Evolutionary conservation across 768 basidiomycete genomes (phyloP).

Genomic region (Termitomyces sp.): DNA sequence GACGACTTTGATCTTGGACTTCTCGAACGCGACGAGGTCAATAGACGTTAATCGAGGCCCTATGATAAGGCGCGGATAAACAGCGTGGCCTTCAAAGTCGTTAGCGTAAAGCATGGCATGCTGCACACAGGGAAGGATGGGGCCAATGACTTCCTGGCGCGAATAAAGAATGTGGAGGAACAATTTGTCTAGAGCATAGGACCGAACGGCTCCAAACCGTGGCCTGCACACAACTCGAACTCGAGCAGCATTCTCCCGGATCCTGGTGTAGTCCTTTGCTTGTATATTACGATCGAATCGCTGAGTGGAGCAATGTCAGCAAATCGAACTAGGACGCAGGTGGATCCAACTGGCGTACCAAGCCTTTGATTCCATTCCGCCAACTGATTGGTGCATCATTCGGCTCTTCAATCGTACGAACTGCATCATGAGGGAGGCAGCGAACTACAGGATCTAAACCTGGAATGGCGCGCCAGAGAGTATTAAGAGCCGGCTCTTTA

Average conservation of each 20-base stretch:
- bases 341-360: neutral
- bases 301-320: neutral
- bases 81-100: conserved; percentile 3
- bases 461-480: conserved; percentile 3
- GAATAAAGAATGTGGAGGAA: conserved; percentile 6
- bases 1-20: conserved; percentile 2
- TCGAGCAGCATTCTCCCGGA: conserved; percentile 2
- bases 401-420: neutral
- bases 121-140: conserved; percentile 2
- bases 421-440: conserved; percentile 1
- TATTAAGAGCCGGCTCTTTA: conserved; percentile 5
- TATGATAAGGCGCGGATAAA: conserved; percentile 8
- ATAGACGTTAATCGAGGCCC: conserved; percentile 2
- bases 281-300: conserved; percentile 3
- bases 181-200: conserved; percentile 3
- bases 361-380: conserved; percentile 1
- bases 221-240: conserved; percentile 3
- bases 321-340: neutral
- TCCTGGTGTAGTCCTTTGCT: neutral
- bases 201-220: neutral
- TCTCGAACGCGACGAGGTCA: conserved; percentile 1
- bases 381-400: neutral
- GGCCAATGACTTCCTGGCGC: conserved; percentile 1
- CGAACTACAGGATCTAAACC: conserved; percentile 1
- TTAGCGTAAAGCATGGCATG: conserved; percentile 1